Base-by-base conservation (phyloP, 2,329 filamentous ascomycete genomes). In the Neocucurbitaria cava region DNA sequence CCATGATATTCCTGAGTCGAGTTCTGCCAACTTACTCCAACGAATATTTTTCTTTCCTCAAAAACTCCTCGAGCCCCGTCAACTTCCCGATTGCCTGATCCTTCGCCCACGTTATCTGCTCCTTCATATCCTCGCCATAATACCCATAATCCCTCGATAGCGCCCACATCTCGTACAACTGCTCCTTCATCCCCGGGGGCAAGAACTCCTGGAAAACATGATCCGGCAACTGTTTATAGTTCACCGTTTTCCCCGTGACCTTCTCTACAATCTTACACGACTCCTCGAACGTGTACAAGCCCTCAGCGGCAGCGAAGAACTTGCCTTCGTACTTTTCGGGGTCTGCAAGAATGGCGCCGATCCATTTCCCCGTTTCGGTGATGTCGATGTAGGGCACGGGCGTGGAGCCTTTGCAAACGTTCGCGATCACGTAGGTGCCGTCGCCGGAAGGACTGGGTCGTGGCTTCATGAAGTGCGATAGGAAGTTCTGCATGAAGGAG, bases 401-500 rank as follows among this genome's bases (percentile, higher is more conserved):
- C 0, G 65, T 62, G 1, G 65, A 38, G 0, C 50, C 39, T 1
- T 38, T 31, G 7, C 46, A 18, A 1, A 68, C 46, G 31, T 64
- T 62, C 0, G 49, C 47, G 0, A 76, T 10, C 11, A 64, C 59
- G 42, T 65, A 76, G 2, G 58, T 61, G 0, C 73, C 75, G 38
- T 76, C 71, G 18, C 52, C 46, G 0, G 39, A 46, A 0, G 43
- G 56, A 1, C 46, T 52, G 0, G 62, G 65, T 1, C 49, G 40
- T 1, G 70, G 70, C 6, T 26, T 47, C 59, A 63, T 62, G 17
- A 39, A 28, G 11, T 39, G 48, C 9, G 10, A n/a, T 6, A 52
- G 49, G 15, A 81, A 70, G 65, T 85, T 86, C 61, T 79, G 69
- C 82, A 85, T 85, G 63, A 85, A 88, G 46, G 76, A 76, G 0